Base-by-base conservation (phyloP, 2,329 filamentous ascomycete species). In the Nemania serpens region DNA sequence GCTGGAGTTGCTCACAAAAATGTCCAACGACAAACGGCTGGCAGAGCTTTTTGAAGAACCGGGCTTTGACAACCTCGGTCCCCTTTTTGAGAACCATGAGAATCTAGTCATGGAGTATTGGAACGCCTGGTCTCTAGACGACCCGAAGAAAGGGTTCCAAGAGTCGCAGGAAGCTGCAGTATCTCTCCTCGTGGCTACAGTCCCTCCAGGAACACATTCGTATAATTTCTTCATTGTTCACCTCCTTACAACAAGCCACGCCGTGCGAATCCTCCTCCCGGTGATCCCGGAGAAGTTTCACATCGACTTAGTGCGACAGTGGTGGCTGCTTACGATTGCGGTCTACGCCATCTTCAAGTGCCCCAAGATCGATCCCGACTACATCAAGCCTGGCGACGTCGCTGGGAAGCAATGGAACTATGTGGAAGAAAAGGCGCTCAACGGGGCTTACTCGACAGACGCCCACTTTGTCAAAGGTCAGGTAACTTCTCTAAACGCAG, bases 151-250 rank as follows among this genome's bases (percentile, higher is more conserved):
- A 66, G 89, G 93, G 70, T 96, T 98, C 71, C 83, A 86, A 59
- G 83, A 90, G 58, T 91, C 88, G 1, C 87, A 89, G 69, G 82
- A 86, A 70, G 81, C 82, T 0, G 85, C 85, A 0, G 79, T 86
- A 0, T 83, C 84, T 0, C 75, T 93, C 6, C 75, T 91, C 0
- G 81, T 92, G 4, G 81, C 84, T 5, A 87, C 85, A 2, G 83
- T 87, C 2, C 72, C 79, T 36, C 81, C 80, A 2, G 82, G 82
- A 12, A 82, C 82, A 12, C 83, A 88, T 55, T 79, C 85, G 33
- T 96, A 93, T 76, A 91, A 95, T 76, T 94, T 96, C 77, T 91
- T 92, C 76, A 76, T 93, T 43, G 88, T 91, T 4, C 92, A 97
- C 71, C 75, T 95, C 7, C 81, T 99, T 34, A 96, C 91, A 0